Evolutionary conservation across 1,284 basidiomycete species (phyloP), one percentile per base, ranked within the genome.

Genomic region (Acaromyces ingoldii): DNA sequence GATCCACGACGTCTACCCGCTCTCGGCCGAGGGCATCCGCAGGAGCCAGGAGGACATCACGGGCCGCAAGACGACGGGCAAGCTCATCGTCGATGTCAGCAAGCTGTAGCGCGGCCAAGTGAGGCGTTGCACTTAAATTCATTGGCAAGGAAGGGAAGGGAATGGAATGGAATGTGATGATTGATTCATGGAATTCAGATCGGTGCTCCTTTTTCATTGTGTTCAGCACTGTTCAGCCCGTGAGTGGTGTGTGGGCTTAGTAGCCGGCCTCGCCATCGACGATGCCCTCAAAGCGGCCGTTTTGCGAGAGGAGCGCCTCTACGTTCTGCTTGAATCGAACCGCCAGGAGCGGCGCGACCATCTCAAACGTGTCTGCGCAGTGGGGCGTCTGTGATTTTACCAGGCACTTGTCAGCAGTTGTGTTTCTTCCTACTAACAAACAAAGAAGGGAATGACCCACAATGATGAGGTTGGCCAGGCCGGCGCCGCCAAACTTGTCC

Each of bases 1-100:
- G 40, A 79, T 92, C 15, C 83, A 84, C 76, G 63, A 67, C 24
- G 75, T 76, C 55, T 97, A 95, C 65, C 82, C 83, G 0, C 91
- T 97, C 77, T 85, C 86, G 0, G 82, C 84, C 0, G 86, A 92
- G 53, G 91, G 89, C 0, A 83, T 87, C 6, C 80, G 79, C 58
- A 80, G 86, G 62, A 85, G 90, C 0, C 91, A 97, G 65, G 79
- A 73, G 2, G 91, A 95, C 72, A 81, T 96, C 55, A 82, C 75
- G 65, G 52, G 53, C 6, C 46, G 68, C 21, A 58, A 53, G 29
- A 69, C 68, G 19, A 69, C 57, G 17, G 68, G 68, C 13, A 71
- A 71, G 54, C 39, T 71, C 15, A 44, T 71, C 11, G 52, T 71
- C 52, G 66, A 69, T 53, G 49, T 71, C n/a, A n/a, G n/a, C n/a